Conservation (phyloP, 2,329 filamentous ascomycete genomes). For the Fusarium sp. region DNA sequence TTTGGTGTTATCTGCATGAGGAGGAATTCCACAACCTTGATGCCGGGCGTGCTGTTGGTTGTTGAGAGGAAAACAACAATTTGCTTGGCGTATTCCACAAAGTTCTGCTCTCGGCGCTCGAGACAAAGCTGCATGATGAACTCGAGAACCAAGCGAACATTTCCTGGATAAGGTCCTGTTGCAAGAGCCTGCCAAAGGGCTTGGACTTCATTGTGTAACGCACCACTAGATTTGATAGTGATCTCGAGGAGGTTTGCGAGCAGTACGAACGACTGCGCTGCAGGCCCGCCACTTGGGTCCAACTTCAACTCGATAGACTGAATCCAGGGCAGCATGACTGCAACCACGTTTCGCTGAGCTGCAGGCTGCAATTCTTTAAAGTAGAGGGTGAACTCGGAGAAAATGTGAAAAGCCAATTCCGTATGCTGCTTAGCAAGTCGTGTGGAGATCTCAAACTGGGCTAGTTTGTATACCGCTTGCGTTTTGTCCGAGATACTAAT, state of each 20-base stretch:
- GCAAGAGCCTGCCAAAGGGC: slow-evolving; percentile 97
- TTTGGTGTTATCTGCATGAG: slow-evolving; percentile 92
- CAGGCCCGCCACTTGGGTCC: slow-evolving; percentile 91
- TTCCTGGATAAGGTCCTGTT: slow-evolving; percentile 91
- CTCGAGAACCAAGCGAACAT: slow-evolving; percentile 93
- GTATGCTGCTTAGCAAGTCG: slow-evolving; percentile 88
- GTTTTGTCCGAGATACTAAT: slow-evolving; percentile 99
- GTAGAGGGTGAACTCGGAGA: slow-evolving; percentile 94
- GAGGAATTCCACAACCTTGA: slow-evolving; percentile 94
- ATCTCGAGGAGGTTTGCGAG: slow-evolving; percentile 96
- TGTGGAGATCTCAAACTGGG: slow-evolving; percentile 96
- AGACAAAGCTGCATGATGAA: slow-evolving; percentile 96
- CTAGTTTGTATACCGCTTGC: slow-evolving; percentile 96
- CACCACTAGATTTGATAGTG: slow-evolving; percentile 89
- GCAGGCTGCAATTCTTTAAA: slow-evolving; percentile 89
- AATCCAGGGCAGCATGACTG: slow-evolving; percentile 95
- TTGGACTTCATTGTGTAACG: slow-evolving; percentile 95
- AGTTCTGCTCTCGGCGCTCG: slow-evolving; percentile 95
- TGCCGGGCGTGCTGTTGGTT: slow-evolving; percentile 77
- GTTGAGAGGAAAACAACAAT: slow-evolving; percentile 96
- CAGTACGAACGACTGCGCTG: slow-evolving; percentile 92
- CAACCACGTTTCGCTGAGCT: slow-evolving; percentile 92
- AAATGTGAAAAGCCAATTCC: slow-evolving; percentile 91
- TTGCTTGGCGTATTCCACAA: slow-evolving; percentile 97
- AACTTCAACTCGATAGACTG: slow-evolving; percentile 93